A percentile compares a stretch with the other conserved stretches of the same genome.
These are phyloP conservation scores for Heterobasidion occidentale DNA, from an alignment of 1,284 basidiomycete species.

Conservation along the genomic window DNA sequence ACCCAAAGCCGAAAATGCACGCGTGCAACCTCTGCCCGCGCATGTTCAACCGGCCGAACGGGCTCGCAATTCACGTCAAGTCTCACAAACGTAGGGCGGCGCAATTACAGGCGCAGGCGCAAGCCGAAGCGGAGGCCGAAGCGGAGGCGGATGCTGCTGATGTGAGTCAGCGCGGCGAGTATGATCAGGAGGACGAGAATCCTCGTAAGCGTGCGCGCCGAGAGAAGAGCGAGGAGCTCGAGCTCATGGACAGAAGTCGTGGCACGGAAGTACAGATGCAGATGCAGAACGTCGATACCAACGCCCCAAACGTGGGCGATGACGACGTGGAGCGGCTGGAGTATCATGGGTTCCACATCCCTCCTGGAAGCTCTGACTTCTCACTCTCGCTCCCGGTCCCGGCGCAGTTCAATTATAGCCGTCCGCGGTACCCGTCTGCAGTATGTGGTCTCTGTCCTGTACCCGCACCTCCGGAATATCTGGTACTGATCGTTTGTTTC, in stretches of 20 bases:
- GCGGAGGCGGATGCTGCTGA: neutral
- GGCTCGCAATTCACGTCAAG: slow-evolving; percentile 23
- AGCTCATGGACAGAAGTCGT: neutral
- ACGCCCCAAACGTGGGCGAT: no score
- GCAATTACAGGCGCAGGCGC: neutral
- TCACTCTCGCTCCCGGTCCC: no score
- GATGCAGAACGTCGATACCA: no score
- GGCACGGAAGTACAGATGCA: no score
- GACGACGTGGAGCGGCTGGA: no score
- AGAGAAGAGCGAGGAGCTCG: neutral
- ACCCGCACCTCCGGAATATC: no score
- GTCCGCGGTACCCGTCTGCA: no score
- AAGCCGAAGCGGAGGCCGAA: neutral
- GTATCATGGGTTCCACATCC: no score
- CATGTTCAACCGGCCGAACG: slow-evolving; percentile 18
- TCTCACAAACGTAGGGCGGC: slow-evolving; percentile 16
- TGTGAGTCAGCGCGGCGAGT: neutral
- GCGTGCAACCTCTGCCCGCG: slow-evolving; percentile 20
- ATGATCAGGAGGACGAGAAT: neutral
- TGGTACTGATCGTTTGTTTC: no score
- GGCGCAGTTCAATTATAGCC: no score
- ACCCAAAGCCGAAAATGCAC: slow-evolving; percentile 2
- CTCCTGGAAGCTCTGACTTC: no score
- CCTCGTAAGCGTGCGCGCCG: neutral
- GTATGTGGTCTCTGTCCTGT: no score